These are phyloP conservation scores for Pseudoscleropodium purum DNA, from an alignment of 225 moss, liverwort and hornwort genomes.

Conservation along the genomic window DNA sequence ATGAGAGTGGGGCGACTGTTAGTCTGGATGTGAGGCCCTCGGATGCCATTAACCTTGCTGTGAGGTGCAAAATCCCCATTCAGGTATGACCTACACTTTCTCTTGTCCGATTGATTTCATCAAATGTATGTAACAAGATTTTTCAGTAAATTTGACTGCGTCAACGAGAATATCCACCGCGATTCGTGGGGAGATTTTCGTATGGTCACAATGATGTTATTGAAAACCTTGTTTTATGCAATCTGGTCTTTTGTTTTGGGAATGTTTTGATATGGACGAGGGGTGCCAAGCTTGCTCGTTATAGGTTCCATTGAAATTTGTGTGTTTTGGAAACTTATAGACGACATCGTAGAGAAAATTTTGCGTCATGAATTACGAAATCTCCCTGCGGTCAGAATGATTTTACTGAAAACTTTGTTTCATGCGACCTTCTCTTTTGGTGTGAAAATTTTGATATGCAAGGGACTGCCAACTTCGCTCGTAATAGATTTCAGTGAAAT, in stretches of 20 bases:
- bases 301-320: background rate
- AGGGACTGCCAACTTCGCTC: background rate
- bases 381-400: background rate
- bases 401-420: background rate
- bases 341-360: background rate
- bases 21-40: conserved; percentile 86
- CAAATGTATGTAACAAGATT: background rate
- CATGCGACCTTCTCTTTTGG: background rate
- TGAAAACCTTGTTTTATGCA: background rate
- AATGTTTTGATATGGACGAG: background rate
- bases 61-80: conserved; percentile 79
- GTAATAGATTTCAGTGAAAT: background rate
- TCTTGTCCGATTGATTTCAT: background rate
- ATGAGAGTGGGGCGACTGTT: conserved; percentile 47
- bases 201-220: background rate
- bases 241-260: background rate
- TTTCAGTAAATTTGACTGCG: background rate
- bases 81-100: conserved; percentile 34
- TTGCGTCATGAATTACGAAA: background rate
- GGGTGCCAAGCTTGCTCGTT: background rate
- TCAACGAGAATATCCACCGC: background rate
- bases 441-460: background rate
- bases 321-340: background rate
- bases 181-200: background rate
- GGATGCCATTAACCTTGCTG: conserved; percentile 87